Conservation (phyloP, 257 asterid genomes). For the Echites panduratus region DNA sequence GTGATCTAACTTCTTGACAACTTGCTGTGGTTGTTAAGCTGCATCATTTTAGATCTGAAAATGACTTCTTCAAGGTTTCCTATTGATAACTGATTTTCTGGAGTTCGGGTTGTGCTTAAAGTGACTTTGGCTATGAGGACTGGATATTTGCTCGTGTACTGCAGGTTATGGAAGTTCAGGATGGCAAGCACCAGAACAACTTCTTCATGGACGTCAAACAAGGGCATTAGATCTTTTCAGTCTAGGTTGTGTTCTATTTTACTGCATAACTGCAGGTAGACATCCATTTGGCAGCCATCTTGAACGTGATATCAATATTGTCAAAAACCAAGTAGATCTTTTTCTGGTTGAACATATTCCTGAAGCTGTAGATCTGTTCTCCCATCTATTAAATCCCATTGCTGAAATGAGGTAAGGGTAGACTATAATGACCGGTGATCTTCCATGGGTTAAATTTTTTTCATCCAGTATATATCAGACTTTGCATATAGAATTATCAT, state of each 20-base stretch:
- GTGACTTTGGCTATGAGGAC: background rate
- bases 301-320: slow-evolving; percentile 84
- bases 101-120: background rate
- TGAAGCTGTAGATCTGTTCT: slow-evolving; percentile 77
- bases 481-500: background rate
- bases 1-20: background rate
- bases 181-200: slow-evolving; percentile 99
- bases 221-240: slow-evolving; percentile 88
- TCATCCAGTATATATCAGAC: background rate
- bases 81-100: background rate
- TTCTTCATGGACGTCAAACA: slow-evolving; percentile 90
- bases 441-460: background rate
- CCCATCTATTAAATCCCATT: slow-evolving; percentile 52
- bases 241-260: slow-evolving; percentile 79
- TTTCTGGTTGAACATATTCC: slow-evolving; percentile 80
- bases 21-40: background rate
- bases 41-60: background rate
- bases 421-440: background rate
- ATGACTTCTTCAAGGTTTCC: too few relatives aligned
- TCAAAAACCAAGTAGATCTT: slow-evolving; percentile 62
- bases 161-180: slow-evolving; percentile 94
- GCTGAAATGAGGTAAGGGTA: slow-evolving; percentile 62
- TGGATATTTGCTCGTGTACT: slow-evolving; percentile 8
- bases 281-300: slow-evolving; percentile 87
- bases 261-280: slow-evolving; percentile 80